Conservation (phyloP, 164 flowering plant species). For the Nymphaea thermarum region DNA sequence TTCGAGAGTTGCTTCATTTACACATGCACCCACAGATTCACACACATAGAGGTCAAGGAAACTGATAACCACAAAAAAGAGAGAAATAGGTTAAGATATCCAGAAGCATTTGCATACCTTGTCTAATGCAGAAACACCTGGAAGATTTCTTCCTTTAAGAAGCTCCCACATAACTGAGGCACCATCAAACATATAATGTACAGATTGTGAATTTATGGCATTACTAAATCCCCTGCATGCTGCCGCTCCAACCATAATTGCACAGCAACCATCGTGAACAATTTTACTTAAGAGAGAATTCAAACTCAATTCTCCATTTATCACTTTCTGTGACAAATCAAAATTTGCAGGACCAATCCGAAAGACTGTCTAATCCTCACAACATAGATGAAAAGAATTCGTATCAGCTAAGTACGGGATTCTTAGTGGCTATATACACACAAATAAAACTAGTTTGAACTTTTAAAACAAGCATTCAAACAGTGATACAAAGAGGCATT, state of each 20-base stretch:
- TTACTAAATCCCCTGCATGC: constrained; percentile 31
- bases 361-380: constrained; percentile 40
- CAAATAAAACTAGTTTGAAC: no score
- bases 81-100: no score
- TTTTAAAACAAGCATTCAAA: no score
- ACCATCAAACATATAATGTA: constrained; percentile 27
- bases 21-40: no score
- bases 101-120: constrained; percentile 31
- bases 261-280: constrained; percentile 28
- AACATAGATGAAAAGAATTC: no score
- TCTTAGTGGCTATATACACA: no score
- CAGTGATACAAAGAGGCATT: no score
- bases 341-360: constrained; percentile 77
- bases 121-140: constrained; percentile 66
- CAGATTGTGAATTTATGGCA: constrained; percentile 15
- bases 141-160: constrained; percentile 70
- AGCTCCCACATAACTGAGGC: constrained; percentile 72
- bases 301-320: constrained; percentile 33
- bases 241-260: constrained; percentile 51
- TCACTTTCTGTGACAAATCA: constrained; percentile 13
- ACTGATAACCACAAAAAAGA: no score
- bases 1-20: no score
- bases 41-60: no score
- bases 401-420: no score
- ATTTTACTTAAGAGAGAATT: constrained; percentile 33